phyloP scores from a whole-genome alignment of 495 filamentous ascomycete genomes.

The Aspergillus affinis region DNA sequence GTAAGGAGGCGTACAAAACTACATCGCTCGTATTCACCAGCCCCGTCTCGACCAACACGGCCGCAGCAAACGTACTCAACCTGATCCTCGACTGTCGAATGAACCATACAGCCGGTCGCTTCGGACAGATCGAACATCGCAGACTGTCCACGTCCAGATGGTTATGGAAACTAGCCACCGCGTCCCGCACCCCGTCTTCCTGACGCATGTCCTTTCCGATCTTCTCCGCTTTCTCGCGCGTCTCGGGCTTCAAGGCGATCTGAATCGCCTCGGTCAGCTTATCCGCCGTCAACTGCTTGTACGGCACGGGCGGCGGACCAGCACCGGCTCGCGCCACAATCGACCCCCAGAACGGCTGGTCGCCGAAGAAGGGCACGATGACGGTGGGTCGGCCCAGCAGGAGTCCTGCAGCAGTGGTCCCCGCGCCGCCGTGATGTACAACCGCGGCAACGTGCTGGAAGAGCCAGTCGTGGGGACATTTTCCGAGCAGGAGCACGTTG shows the following conservation, averaged over 20 bases:
- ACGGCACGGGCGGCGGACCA: slow-evolving; percentile 68
- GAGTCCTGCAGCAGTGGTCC: slow-evolving; percentile 75
- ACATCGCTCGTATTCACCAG: slow-evolving; percentile 61
- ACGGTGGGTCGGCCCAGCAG: slow-evolving; percentile 65
- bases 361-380: slow-evolving; percentile 80
- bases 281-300: slow-evolving; percentile 62
- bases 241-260: slow-evolving; percentile 55
- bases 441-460: slow-evolving; percentile 72
- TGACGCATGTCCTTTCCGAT: slow-evolving; percentile 58
- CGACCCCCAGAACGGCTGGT: slow-evolving; percentile 78
- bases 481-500: slow-evolving; percentile 71
- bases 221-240: slow-evolving; percentile 53
- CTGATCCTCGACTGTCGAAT: slow-evolving; percentile 60
- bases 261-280: slow-evolving; percentile 61
- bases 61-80: slow-evolving; percentile 68
- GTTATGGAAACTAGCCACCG: slow-evolving; percentile 67
- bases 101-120: slow-evolving; percentile 68
- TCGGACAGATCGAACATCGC: slow-evolving; percentile 63
- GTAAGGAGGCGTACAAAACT: slow-evolving; percentile 56
- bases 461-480: slow-evolving; percentile 79
- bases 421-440: slow-evolving; percentile 78
- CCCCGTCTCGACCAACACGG: slow-evolving; percentile 61
- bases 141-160: slow-evolving; percentile 60
- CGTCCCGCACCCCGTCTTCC: slow-evolving; percentile 62
- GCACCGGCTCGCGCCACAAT: slow-evolving; percentile 73